phyloP scores from a whole-genome alignment of 2,329 filamentous ascomycete genomes.

The Neurospora sp. region DNA sequence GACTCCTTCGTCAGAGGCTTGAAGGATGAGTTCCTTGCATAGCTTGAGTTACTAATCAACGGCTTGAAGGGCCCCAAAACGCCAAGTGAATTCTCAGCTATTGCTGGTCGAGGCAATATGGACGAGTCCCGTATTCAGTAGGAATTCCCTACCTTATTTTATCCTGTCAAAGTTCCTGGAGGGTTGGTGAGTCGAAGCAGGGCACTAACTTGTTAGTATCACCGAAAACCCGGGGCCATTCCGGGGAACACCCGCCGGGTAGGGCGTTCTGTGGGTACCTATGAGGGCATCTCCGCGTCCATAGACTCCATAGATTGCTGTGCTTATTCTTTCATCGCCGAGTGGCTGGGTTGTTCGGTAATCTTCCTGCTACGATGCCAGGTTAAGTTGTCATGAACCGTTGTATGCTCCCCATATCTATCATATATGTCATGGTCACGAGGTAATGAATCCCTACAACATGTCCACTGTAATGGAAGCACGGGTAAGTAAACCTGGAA shows the following conservation, averaged over 20 bases:
- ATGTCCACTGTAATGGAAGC: background rate
- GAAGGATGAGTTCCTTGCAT: background rate
- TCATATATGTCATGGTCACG: background rate
- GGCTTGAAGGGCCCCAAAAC: background rate
- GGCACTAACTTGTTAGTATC: background rate
- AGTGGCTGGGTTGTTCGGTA: background rate
- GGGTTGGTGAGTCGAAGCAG: slow-evolving; percentile 18
- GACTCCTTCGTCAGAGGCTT: background rate
- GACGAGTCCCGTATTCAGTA: background rate
- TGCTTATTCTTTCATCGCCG: background rate
- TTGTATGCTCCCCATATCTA: background rate
- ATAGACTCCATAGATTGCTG: background rate
- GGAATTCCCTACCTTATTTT: background rate
- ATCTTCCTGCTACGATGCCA: background rate
- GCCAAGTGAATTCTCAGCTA: background rate
- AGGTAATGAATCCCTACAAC: background rate
- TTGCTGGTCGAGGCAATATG: background rate
- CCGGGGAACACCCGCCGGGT: background rate
- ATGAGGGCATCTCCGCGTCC: background rate
- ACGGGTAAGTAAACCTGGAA: background rate
- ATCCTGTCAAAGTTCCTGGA: slow-evolving; percentile 16
- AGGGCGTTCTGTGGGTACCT: background rate
- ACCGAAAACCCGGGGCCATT: background rate
- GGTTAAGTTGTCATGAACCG: background rate
- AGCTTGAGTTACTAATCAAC: background rate